These are phyloP conservation scores for Neurospora sp. DNA, from an alignment of 495 filamentous ascomycete genomes.

Conservation along the genomic window DNA sequence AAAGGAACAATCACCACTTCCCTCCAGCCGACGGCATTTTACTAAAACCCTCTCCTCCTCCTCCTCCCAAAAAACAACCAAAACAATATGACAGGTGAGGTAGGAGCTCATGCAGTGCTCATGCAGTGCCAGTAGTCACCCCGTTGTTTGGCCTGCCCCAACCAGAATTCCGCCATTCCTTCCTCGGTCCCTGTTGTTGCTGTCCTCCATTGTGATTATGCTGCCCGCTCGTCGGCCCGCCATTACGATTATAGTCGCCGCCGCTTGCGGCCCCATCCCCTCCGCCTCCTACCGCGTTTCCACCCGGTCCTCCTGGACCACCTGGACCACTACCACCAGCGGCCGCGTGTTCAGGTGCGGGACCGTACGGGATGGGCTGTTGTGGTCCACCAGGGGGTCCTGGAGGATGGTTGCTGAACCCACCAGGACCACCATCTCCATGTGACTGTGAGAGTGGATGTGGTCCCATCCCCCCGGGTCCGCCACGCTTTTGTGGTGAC, in stretches of 20 bases:
- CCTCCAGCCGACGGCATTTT: neutral
- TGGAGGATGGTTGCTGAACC: slow-evolving; percentile 7
- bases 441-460: neutral
- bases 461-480: neutral
- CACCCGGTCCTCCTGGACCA: neutral
- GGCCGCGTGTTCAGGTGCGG: neutral
- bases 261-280: neutral
- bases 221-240: neutral
- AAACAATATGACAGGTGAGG: neutral
- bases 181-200: slow-evolving; percentile 12
- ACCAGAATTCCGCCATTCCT: slow-evolving; percentile 45
- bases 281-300: neutral
- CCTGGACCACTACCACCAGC: neutral
- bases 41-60: neutral
- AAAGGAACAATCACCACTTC: neutral
- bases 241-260: neutral
- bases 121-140: slow-evolving; percentile 23
- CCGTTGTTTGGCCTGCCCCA: slow-evolving; percentile 34
- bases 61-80: neutral
- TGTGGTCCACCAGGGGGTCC: neutral
- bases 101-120: neutral
- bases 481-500: slow-evolving; percentile 32
- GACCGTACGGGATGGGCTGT: neutral
- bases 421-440: slow-evolving; percentile 16
- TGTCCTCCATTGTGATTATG: neutral